Base-by-base conservation (phyloP, 495 filamentous ascomycete species). In the Copromyces sp. region DNA sequence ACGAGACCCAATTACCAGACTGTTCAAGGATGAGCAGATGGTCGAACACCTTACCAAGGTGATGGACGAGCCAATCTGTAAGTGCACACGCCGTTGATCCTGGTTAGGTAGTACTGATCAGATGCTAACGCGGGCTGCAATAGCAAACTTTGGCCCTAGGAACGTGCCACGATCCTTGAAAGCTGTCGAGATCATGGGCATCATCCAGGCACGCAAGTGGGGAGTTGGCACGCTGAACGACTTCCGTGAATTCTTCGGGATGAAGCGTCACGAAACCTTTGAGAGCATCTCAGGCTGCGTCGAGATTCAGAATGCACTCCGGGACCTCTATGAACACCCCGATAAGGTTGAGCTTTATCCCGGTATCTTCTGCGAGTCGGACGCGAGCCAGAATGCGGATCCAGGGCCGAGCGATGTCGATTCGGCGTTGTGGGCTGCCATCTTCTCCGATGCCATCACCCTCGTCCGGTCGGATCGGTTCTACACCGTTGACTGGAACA, bases 381-480 rank as follows among this genome's bases (percentile, higher is more conserved):
- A 73, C 35, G 44, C 24, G 3, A 39, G 68, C 11, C 72, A 65
- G 53, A 65, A 29, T 37, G 39, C 41, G 9, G 73, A 75, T 32
- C 73, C 73, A 24, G 73, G 73, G 0, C 73, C 73, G 45, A 72
- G 71, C 14, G 86, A 91, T 70, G 84, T 89, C 35, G 93, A 94
- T 76, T 82, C 86, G 44, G 81, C 88, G 91, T 38, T 90, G 90
- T 9, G 93, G 94, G 81, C 86, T 72, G 91, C 90, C 14, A 89
- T 95, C 68, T 85, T 96, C 9, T 93, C 91, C 5, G 93, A 96
- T 79, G 93, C 93, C 4, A 88, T 93, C 11, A 88, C 90, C 4
- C 82, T 95, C 12, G 92, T 96, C 24, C 88, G 93, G 24, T 90
- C 91, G 2, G 93, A 96, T 81, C 86, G 93, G 29, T 94, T 94